Evolutionary conservation across 768 basidiomycete species (phyloP).

Genomic region (Lactarius evosmus): DNA sequence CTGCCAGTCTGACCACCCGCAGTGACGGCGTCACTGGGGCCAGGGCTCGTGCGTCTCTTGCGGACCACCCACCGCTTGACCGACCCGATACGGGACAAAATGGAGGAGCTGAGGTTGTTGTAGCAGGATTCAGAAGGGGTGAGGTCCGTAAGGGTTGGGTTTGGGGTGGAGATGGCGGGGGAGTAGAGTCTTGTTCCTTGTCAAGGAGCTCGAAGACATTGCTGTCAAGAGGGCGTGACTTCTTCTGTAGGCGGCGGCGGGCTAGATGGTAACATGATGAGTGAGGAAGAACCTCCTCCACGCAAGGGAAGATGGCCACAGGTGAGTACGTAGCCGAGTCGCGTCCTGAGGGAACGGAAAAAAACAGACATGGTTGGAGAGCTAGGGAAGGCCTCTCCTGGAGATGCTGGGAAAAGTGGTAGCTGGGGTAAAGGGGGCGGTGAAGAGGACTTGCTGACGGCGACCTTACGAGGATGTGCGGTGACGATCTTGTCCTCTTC

Average conservation of each 20-base stretch:
- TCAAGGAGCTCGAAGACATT: slow-evolving; percentile 52
- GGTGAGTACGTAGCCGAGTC: slow-evolving; percentile 46
- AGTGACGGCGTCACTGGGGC: slow-evolving; percentile 39
- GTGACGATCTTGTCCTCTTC: slow-evolving; percentile 77
- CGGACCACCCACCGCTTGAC: slow-evolving; percentile 53
- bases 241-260: slow-evolving; percentile 68
- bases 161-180: slow-evolving; percentile 35
- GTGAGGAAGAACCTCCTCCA: slow-evolving; percentile 40
- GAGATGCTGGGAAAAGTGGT: slow-evolving; percentile 34
- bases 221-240: slow-evolving; percentile 67
- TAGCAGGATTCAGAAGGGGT: slow-evolving; percentile 34
- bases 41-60: slow-evolving; percentile 45
- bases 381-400: slow-evolving; percentile 46
- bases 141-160: slow-evolving; percentile 30
- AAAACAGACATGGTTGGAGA: slow-evolving; percentile 64
- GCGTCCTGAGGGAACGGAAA: slow-evolving; percentile 54
- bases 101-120: slow-evolving; percentile 38
- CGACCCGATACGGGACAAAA: slow-evolving; percentile 55
- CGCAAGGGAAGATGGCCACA: slow-evolving; percentile 44
- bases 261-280: slow-evolving; percentile 55
- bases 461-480: slow-evolving; percentile 50
- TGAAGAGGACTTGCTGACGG: slow-evolving; percentile 34
- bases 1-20: slow-evolving; percentile 30
- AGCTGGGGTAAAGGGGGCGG: slow-evolving; percentile 44
- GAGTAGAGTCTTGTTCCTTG: slow-evolving; percentile 33